These are phyloP conservation scores for Globisporangium lucens DNA, from an alignment of 352 stramenopile genomes.

Conservation along the genomic window DNA sequence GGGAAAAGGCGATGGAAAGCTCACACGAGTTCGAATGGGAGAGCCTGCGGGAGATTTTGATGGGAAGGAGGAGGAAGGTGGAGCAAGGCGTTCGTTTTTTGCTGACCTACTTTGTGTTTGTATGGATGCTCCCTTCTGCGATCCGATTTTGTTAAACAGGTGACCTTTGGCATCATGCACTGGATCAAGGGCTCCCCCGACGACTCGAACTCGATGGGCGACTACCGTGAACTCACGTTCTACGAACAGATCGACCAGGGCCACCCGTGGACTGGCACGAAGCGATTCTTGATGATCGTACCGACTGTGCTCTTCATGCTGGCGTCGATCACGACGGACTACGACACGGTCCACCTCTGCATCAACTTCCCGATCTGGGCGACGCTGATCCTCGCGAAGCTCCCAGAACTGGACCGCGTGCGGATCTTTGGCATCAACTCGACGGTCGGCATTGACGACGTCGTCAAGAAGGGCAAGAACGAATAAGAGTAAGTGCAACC, in stretches of 20 bases:
- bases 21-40: neutral
- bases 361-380: slow-evolving; percentile 92
- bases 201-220: slow-evolving; percentile 88
- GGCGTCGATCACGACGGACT: slow-evolving; percentile 86
- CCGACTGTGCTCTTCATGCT: slow-evolving; percentile 89
- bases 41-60: slow-evolving; percentile 11
- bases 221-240: slow-evolving; percentile 93
- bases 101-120: slow-evolving; percentile 9
- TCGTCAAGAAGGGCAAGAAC: slow-evolving; percentile 46
- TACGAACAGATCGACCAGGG: slow-evolving; percentile 96
- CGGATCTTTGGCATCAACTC: slow-evolving; percentile 96
- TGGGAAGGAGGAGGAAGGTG: neutral
- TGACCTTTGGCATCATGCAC: slow-evolving; percentile 93
- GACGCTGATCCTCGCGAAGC: slow-evolving; percentile 90
- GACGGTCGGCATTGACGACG: slow-evolving; percentile 93
- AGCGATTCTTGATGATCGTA: slow-evolving; percentile 94
- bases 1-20: neutral
- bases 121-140: neutral
- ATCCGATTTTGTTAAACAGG: slow-evolving; percentile 29
- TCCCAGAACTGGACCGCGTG: slow-evolving; percentile 93
- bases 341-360: slow-evolving; percentile 79
- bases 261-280: slow-evolving; percentile 88
- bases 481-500: slow-evolving; percentile 22
- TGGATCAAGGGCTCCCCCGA: slow-evolving; percentile 95
- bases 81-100: neutral